These are phyloP conservation scores for Acacia pycnantha DNA, from an alignment of 331 rosid genomes.

Conservation along the genomic window DNA sequence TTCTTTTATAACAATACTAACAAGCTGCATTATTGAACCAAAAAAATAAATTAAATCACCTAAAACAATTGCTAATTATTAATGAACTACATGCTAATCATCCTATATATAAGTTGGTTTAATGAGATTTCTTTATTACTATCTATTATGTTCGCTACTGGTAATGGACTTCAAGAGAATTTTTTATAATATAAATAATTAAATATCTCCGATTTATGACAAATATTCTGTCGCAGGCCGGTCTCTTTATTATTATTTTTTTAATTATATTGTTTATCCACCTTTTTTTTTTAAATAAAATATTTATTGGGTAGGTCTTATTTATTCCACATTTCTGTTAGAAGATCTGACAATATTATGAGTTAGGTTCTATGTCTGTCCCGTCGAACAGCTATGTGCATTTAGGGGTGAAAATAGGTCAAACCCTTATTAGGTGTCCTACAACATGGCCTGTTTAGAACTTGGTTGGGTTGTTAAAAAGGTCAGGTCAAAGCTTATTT, in stretches of 20 bases:
- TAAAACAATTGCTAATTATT: no score
- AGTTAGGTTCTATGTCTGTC: neutral
- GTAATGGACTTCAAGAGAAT: neutral
- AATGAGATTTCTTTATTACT: neutral
- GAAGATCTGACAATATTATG: neutral
- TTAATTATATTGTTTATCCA: neutral
- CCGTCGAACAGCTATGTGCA: neutral
- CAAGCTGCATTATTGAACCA: neutral
- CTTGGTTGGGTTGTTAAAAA: no score
- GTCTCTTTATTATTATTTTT: neutral
- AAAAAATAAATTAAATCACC: neutral
- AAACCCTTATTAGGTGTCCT: no score
- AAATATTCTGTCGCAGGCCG: neutral
- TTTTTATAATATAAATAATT: neutral
- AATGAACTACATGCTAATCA: neutral
- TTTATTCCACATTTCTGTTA: neutral
- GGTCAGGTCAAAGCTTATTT: no score
- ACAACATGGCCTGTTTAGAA: no score
- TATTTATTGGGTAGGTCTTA: neutral
- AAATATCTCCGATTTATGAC: neutral
- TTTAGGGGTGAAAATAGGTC: no score
- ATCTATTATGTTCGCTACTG: neutral
- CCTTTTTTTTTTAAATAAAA: neutral
- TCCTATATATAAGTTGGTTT: neutral
- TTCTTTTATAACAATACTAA: neutral